Base-by-base conservation (phyloP, 768 basidiomycete species). In the Agrocybe praecox region DNA sequence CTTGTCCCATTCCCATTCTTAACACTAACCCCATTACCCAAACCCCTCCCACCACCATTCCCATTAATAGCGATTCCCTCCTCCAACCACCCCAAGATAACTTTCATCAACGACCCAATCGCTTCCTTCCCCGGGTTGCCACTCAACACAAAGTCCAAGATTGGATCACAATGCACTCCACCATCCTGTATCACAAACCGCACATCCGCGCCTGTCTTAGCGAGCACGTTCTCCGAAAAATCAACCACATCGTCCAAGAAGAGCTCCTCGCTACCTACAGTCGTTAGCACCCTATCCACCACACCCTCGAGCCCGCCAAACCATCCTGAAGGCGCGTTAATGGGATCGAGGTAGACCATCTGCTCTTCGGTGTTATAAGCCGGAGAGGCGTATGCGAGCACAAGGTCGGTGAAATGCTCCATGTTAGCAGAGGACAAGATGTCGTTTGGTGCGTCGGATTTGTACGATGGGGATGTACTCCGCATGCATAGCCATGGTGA, bases 401-500 rank as follows among this genome's bases (percentile, higher is more conserved):
- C 43, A 29, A 33, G 19, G 26, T 53, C 34, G 42, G 47, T 29
- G 17, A 49, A 49, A 0, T 32, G n/a, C 1, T 42, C 24, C 14
- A 21, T 22, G 12, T 26, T n/a, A 0, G 50, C 4, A 33, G 24
- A 29, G 42, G n/a, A n/a, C 22, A 60, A 15, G 19, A 62, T 47
- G 50, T 62, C 63, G 33, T 52, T 36, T 10, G 23, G 19, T 0
- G 46, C 10, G 26, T 62, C 49, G 17, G 46, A 26, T 11, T 32
- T 22, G 7, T 56, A 54, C 11, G 61, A 57, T 1, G 44, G n/a
- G 14, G 61, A 26, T 43, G 56, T 40, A 56, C 61, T 46, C 55
- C 60, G 9, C 63, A 63, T 45, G 65, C 18, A 47, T 24, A 65
- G 61, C 69, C 69, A 71, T 2, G 69, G 73, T 1, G 74, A 76